phyloP scores from a whole-genome alignment of 2,329 filamentous ascomycete species.

The Alternaria consortialis region DNA sequence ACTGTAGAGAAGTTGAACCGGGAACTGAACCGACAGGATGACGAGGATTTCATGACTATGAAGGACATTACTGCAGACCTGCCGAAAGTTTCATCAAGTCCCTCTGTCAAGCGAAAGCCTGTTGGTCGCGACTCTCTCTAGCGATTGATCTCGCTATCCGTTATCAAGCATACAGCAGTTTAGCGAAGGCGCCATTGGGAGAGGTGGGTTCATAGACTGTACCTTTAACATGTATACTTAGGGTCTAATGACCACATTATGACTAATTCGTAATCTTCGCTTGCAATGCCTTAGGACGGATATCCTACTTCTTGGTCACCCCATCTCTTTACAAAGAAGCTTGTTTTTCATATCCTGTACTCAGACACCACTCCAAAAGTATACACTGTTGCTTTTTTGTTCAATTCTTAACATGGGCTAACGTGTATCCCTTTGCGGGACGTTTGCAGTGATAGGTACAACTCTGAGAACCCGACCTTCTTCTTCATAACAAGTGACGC shows the following conservation, averaged over 20 bases:
- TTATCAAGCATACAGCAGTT: constrained; percentile 2
- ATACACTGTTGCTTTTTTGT: too few relatives aligned
- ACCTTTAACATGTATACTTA: constrained; percentile 6
- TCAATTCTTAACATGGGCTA: too few relatives aligned
- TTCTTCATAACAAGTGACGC: neutral
- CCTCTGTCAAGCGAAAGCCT: constrained; percentile 25
- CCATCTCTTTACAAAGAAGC: neutral
- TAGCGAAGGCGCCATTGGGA: constrained; percentile 2
- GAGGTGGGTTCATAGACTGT: neutral
- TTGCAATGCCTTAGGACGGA: neutral
- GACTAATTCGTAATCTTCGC: neutral
- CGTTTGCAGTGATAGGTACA: too few relatives aligned
- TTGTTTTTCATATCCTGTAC: too few relatives aligned
- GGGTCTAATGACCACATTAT: neutral
- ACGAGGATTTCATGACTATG: constrained; percentile 18
- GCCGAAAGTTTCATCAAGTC: constrained; percentile 17
- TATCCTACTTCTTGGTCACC: neutral
- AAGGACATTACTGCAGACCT: constrained; percentile 20
- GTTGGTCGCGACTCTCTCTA: constrained; percentile 14
- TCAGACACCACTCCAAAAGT: too few relatives aligned
- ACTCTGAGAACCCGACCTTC: too few relatives aligned
- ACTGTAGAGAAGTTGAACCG: constrained; percentile 31
- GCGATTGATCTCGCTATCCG: neutral
- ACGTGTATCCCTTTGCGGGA: too few relatives aligned
- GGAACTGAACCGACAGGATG: constrained; percentile 13